Base-by-base conservation (phyloP, 768 basidiomycete species). In the Kwoniella botswanensis region DNA sequence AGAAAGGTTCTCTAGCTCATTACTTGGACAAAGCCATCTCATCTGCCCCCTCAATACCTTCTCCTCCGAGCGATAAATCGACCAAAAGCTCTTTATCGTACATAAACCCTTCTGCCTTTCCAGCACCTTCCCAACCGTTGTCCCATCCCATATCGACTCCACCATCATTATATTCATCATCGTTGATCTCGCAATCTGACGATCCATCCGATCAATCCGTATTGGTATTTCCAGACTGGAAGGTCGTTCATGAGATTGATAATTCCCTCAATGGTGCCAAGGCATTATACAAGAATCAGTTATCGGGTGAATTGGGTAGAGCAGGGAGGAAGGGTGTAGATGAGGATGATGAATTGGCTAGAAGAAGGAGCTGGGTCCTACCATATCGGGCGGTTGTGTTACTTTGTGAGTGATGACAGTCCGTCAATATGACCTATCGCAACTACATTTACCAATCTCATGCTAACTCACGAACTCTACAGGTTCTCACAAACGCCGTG, bases 401-500 rank as follows among this genome's bases (percentile, higher is more conserved):
- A 21, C 86, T 99, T 29, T 99, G 95, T 93, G 83, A 84, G 89
- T 86, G n/a, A 6, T 35, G 5, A 9, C 5, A 35, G 7, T 6
- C 35, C 35, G 6, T 35, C 35, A 35, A 35, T 35, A 35, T 35
- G 35, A 26, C 26, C 26, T 26, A 26, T 26, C 26, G 26, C 26
- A 26, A 26, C 26, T 26, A 2, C 3, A 26, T 26, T 2, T 26
- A 2, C 26, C 4, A 2, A 26, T 26, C 26, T 26, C 26, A 26
- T 26, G 26, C 26, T 26, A 26, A 26, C 24, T 26, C 1, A 26
- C 24, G 24, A 26, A 26, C 24, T 26, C 24, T 26, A 9, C 78
- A 95, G 93, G 95, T 82, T 97, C 94, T 2, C 96, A 98, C 85
- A 93, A 94, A 85, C 89, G 88, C 76, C 87, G 95, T 42, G 96